Base-by-base conservation (phyloP, 2,329 filamentous ascomycete genomes). In the Xylariaceae sp. region DNA sequence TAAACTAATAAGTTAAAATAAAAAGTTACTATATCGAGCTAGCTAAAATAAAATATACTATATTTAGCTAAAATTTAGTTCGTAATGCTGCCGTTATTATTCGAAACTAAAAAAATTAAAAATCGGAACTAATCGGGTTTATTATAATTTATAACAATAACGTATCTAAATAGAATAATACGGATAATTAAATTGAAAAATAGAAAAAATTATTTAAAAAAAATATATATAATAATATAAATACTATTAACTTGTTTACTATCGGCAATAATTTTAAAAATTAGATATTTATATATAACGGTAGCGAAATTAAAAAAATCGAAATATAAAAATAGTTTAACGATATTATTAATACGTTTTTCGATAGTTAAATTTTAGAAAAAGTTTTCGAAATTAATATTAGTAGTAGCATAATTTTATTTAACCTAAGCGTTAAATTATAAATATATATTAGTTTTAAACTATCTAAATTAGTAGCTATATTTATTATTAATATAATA, bases 1-100 rank as follows among this genome's bases (percentile, higher is more conserved):
- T 47, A 22, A 40, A 47, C 39, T 35, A 42, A 35, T 40, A 47
- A 29, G 29, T 47, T 27, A 47, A 47, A 35, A 47, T 47, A 17
- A 33, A 40, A 10, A 40, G 44, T 21, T 35, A 47, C 14, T 40
- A 40, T n/a, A 35, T 47, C 19, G 44, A 47, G 27, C 44, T 27
- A 17, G 42, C 46, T 14, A 42, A 48, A 14, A 38, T 48, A 11
- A 42, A 48, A 34, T 42, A 38, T 2, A 42, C 33, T 17, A 45
- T 48, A 33, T 38, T 48, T 17, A 22, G 19, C 5, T 8, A 42
- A n/a, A 16, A 35, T 12, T 44, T 34, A 37, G 25, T 48, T 22
- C 38, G 37, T 27, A 37, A 48, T 39, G 46, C 42, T 12, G 41
- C 38, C 25, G 38, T 45, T 22, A 37, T 45, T 17, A 35, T 42